These are phyloP conservation scores for Mucor plumbeus DNA, from an alignment of 371 early-diverging fungal species.

Conservation along the genomic window DNA sequence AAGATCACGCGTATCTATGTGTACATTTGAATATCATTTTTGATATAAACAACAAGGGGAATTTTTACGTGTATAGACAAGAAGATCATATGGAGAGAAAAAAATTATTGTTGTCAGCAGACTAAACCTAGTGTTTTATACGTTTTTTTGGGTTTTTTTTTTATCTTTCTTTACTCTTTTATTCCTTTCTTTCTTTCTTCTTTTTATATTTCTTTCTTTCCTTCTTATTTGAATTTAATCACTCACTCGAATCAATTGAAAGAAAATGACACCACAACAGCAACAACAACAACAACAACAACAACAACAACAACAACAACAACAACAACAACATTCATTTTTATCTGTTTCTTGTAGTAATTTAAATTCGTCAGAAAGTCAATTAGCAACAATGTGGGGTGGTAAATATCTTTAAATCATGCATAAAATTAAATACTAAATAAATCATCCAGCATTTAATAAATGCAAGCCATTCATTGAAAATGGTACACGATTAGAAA, in stretches of 20 bases:
- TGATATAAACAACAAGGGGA: constrained; percentile 2
- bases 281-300: background rate
- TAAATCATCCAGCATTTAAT: constrained; percentile 23
- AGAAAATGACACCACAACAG: background rate
- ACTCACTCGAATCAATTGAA: background rate
- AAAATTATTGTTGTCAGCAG: constrained; percentile 1
- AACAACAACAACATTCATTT: background rate
- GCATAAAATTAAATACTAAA: constrained; percentile 1
- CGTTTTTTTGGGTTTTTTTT: no score
- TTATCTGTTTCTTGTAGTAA: constrained; percentile 7
- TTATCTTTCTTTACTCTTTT: constrained; percentile 16
- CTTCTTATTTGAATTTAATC: background rate
- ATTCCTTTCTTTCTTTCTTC: background rate
- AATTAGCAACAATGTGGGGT: constrained; percentile 28
- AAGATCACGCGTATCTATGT: background rate
- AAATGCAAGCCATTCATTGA: constrained; percentile 31
- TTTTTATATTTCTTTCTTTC: background rate
- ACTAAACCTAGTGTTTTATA: background rate
- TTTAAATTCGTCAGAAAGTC: constrained; percentile 3
- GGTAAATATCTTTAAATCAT: constrained; percentile 13
- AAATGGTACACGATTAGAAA: constrained; percentile 33
- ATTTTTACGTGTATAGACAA: constrained; percentile 1
- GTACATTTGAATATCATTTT: background rate
- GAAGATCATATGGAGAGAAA: constrained; percentile 6
- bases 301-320: no score